Base-by-base conservation (phyloP, 805 yeast genomes). In the Dipodascopsis uninucleata region DNA sequence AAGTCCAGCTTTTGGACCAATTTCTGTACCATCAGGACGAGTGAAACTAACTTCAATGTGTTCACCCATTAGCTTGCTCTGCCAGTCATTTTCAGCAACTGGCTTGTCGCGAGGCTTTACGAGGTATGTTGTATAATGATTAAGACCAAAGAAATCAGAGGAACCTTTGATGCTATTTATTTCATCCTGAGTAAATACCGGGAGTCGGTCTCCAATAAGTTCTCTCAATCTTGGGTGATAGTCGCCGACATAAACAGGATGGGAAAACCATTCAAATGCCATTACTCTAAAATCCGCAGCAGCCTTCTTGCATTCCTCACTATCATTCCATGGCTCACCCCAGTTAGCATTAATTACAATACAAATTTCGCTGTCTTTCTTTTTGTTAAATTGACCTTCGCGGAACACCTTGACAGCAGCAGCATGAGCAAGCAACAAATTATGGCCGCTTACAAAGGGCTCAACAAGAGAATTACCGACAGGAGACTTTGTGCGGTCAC, bases 211-310 rank as follows among this genome's bases (percentile, higher is more conserved):
- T 17, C 58, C 52, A 21, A 61, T 53, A 10, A 61, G 52, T 17
- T 56, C 53, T 22, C 50, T 53, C 47, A 56, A 48, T 5, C 57
- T 41, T 25, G 57, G 54, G 4, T 68, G 67, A 35, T 59, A 62
- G 39, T 65, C 64, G 1, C 69, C 69, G 16, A 58, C 43, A 52
- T 59, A 63, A 28, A 66, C 55, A 1, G 70, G 68, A 37, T 64
- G 54, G 6, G 58, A 61, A 47, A 64, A 59, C 50, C 61, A 48
- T 20, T 57, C 66, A 14, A 60, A 53, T 10, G 48, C 39, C 23
- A 61, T 52, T n/a, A 59, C 63, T 33, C 62, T 48, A 23, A 42
- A 56, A 38, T 66, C 52, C 16, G 41, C 41, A 16, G 67, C 61
- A 4, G 69, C 70, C 8, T 28, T 42, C 16, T 49, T n/a, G 35